Base-by-base conservation (phyloP, 1,139 yeast genomes). In the Protomyces inundatus region DNA sequence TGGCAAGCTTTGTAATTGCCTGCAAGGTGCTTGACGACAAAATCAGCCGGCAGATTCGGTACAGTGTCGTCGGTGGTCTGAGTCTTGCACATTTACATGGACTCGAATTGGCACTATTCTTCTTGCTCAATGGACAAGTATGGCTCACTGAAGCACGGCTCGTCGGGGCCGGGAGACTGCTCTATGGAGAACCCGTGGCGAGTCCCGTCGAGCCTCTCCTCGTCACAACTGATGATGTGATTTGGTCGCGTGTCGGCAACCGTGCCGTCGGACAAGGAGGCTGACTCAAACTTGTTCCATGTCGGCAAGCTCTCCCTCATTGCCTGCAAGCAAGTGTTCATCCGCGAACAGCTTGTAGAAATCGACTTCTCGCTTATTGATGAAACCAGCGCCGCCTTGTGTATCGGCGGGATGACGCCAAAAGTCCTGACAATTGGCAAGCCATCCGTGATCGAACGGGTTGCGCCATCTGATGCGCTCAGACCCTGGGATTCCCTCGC, bases 361-460 rank as follows among this genome's bases (percentile, higher is more conserved):
- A 36, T 58, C 56, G 36, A 58, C 62, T 12, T 51, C 37, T 14
- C 36, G 51, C 14, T 45, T 39, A 42, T 35, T 39, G 42, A 58
- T 42, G n/a, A 39, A 42, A 30, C 62, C 62, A 6, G 52, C 55
- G 6, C 62, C 62, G 14, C 42, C 48, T 9, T 51, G 4, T 12
- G 67, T 55, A 14, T 53, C 65, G 6, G 70, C 69, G 3, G 67
- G 69, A 3, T 63, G 64, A 7, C 30, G 35, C 80, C 80, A 78
- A 66, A 78, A 78, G 66, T 78, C 81, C 39, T 61, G 45, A 66
- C 80, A 77, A 68, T 78, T 78, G 53, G 71, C 67, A 30, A 66
- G 34, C 3, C 71, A 51, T 0, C 81, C 81, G 46, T 72, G 68
- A 64, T 75, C 74, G 12, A 74, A 73, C 5, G 77, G 77, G 64